A percentile compares a stretch with the other conserved stretches of the same genome.
phyloP scores from a whole-genome alignment of 2,329 filamentous ascomycete genomes.

The Alternaria brassicae region DNA sequence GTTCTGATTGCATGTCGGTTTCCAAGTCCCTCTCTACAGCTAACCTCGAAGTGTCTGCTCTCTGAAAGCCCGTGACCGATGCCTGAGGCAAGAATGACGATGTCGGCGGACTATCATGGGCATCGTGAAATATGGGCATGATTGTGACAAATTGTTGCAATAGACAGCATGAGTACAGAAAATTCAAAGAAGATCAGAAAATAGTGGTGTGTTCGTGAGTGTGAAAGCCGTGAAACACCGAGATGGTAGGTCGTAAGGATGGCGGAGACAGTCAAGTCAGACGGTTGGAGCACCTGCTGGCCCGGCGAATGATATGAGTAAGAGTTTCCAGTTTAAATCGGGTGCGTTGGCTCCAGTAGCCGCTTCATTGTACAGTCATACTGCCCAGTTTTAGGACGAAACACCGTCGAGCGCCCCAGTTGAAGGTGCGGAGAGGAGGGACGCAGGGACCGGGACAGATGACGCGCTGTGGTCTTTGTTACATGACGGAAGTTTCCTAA shows the following conservation, averaged over 20 bases:
- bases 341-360: conserved; percentile 47
- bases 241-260: conserved; percentile 26
- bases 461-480: conserved; percentile 36
- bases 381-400: conserved; percentile 30
- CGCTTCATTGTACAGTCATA: conserved; percentile 26
- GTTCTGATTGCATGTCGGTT: conserved; percentile 14
- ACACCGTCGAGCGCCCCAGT: conserved; percentile 26
- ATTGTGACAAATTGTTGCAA: conserved; percentile 24
- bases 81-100: conserved; percentile 25
- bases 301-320: conserved; percentile 39
- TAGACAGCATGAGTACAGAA: conserved; percentile 36
- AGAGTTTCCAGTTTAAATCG: conserved; percentile 33
- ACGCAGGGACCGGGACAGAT: conserved; percentile 31
- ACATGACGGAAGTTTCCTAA: conserved; percentile 35
- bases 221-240: conserved; percentile 28
- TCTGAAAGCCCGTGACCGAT: conserved; percentile 22
- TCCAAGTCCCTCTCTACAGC: conserved; percentile 15
- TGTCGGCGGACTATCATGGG: conserved; percentile 36
- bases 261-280: conserved; percentile 38
- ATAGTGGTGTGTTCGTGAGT: conserved; percentile 17
- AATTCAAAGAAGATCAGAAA: conserved; percentile 6
- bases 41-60: conserved; percentile 21
- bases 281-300: conserved; percentile 44
- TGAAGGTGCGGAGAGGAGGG: conserved; percentile 31
- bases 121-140: conserved; percentile 53